phyloP scores from a whole-genome alignment of 257 asterid genomes.

The Leptodermis oblonga region DNA sequence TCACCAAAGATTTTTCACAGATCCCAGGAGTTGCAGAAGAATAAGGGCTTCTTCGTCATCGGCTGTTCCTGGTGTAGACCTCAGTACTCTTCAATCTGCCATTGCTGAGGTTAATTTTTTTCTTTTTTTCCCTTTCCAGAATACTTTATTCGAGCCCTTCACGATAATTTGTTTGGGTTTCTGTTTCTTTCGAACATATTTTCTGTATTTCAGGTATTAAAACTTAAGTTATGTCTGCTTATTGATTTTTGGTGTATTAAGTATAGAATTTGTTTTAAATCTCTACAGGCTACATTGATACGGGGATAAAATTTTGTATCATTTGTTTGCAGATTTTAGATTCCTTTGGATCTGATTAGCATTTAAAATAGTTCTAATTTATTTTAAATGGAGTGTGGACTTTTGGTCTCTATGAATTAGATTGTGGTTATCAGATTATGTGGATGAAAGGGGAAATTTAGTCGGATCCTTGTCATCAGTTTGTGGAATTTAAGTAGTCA shows the following conservation, averaged over 20 bases:
- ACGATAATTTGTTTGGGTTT: neutral
- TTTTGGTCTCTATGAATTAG: neutral
- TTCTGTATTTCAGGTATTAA: neutral
- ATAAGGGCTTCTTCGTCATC: constrained; percentile 65
- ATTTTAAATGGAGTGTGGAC: too few species aligned
- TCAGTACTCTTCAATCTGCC: constrained; percentile 59
- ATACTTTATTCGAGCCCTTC: neutral
- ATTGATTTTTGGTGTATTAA: neutral
- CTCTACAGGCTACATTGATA: neutral
- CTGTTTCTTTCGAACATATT: neutral
- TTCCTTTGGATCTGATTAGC: neutral
- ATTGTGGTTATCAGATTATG: neutral
- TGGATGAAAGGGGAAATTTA: neutral
- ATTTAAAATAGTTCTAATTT: neutral
- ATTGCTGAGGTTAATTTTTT: constrained; percentile 55
- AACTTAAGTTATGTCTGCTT: neutral
- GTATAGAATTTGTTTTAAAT: neutral
- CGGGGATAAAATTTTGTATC: neutral
- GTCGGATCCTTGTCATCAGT: neutral
- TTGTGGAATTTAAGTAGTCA: neutral
- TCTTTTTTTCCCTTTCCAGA: neutral
- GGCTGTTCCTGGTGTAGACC: constrained; percentile 65
- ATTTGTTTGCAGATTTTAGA: neutral
- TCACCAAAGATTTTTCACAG: constrained; percentile 7
- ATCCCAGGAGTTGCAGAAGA: constrained; percentile 19